These are phyloP conservation scores for Volutella citrinella DNA, from an alignment of 2,329 filamentous ascomycete genomes.

Conservation along the genomic window DNA sequence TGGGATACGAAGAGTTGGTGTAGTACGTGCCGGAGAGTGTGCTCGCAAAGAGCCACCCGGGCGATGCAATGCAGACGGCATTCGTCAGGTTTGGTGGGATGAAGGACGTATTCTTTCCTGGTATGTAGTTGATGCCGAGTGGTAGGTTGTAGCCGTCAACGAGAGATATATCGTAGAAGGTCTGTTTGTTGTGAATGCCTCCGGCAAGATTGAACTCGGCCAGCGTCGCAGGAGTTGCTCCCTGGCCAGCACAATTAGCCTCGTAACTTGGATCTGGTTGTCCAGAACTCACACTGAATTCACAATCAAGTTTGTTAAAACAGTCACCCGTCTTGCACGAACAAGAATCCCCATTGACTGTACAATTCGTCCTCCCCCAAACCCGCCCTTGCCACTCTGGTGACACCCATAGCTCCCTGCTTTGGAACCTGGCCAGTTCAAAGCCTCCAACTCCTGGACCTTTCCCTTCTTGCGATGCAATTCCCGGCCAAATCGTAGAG, in stretches of 20 bases:
- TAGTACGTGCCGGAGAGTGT: slow-evolving; percentile 55
- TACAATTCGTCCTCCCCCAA: slow-evolving; percentile 84
- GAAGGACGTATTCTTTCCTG: slow-evolving; percentile 59
- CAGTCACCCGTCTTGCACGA: slow-evolving; percentile 78
- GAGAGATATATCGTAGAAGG: slow-evolving; percentile 81
- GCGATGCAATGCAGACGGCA: slow-evolving; percentile 70
- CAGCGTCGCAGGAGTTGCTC: slow-evolving; percentile 70
- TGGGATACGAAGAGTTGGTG: slow-evolving; percentile 62
- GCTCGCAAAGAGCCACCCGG: slow-evolving; percentile 56
- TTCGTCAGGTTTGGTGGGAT: slow-evolving; percentile 77
- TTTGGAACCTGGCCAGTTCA: slow-evolving; percentile 56
- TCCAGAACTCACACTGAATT: slow-evolving; percentile 60
- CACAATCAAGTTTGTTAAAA: slow-evolving; percentile 65
- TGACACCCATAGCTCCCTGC: slow-evolving; percentile 61
- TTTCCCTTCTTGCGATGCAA: slow-evolving; percentile 69
- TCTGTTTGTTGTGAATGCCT: slow-evolving; percentile 57
- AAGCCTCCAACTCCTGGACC: slow-evolving; percentile 69
- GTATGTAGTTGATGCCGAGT: slow-evolving; percentile 59
- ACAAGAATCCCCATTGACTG: slow-evolving; percentile 63
- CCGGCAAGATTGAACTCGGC: slow-evolving; percentile 78
- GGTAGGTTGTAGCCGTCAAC: slow-evolving; percentile 85
- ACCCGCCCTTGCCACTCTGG: slow-evolving; percentile 77
- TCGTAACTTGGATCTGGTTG: no score
- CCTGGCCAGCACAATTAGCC: no score
- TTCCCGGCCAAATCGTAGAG: slow-evolving; percentile 71